A percentile compares a stretch with the other conserved stretches of the same genome.
phyloP scores from a whole-genome alignment of 441 rosid species.

The Gossypium davidsonii region DNA sequence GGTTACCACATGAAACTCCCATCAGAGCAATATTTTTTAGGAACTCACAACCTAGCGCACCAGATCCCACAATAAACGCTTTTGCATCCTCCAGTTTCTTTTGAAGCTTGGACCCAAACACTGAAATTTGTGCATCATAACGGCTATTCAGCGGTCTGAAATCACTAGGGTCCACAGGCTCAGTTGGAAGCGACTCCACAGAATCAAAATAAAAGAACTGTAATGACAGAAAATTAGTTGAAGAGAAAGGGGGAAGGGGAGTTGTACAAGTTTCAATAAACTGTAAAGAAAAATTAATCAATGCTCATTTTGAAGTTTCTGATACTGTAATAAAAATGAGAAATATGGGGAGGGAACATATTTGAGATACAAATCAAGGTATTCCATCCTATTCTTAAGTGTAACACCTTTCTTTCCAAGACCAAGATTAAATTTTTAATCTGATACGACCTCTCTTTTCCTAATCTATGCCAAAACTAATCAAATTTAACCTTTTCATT shows the following conservation, averaged over 20 bases:
- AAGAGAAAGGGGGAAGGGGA: not conserved
- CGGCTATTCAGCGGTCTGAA: slow-evolving; percentile 67
- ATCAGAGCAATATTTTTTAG: slow-evolving; percentile 81
- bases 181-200: slow-evolving; percentile 74
- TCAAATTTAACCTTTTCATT: not conserved
- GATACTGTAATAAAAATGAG: not conserved
- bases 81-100: slow-evolving; percentile 76
- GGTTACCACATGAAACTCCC: slow-evolving; percentile 83
- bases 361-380: slow-evolving; percentile 3
- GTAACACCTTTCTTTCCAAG: not conserved
- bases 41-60: slow-evolving; percentile 96
- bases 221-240: slow-evolving; percentile 10
- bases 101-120: slow-evolving; percentile 83
- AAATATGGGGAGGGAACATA: not conserved
- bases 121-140: slow-evolving; percentile 92
- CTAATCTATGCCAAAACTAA: not conserved
- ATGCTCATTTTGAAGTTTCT: not conserved
- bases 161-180: slow-evolving; percentile 63
- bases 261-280: not conserved
- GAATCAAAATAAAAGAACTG: slow-evolving; percentile 96
- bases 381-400: not conserved
- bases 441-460: not conserved
- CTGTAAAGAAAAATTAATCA: not conserved
- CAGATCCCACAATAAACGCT: slow-evolving; percentile 80
- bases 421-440: not conserved